Evolutionary conservation across 1,284 basidiomycete species (phyloP).

Genomic region (Moesziomyces parantarcticus): DNA sequence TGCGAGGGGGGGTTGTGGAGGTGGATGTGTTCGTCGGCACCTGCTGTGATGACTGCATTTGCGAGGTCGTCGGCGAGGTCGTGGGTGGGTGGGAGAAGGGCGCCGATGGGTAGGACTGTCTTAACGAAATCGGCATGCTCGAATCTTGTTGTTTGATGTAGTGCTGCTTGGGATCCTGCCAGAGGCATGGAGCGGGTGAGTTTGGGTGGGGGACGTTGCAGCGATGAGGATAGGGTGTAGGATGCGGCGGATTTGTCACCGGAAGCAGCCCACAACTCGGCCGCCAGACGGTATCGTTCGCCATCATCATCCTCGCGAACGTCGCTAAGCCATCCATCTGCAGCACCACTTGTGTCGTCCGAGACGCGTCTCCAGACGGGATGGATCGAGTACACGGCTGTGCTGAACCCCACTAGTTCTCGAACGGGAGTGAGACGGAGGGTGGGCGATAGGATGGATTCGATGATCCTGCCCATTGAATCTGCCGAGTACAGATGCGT

Average conservation of each 20-base stretch:
- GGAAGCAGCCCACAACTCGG: slow-evolving; percentile 24
- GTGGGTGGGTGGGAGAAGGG: slow-evolving; percentile 1
- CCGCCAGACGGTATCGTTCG: slow-evolving; percentile 3
- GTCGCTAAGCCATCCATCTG: slow-evolving; percentile 18
- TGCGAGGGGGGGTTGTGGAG: slow-evolving; percentile 3
- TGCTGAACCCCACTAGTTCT: slow-evolving; percentile 35
- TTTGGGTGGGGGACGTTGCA: slow-evolving; percentile 7
- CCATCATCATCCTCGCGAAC: slow-evolving; percentile 24
- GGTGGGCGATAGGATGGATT: slow-evolving; percentile 11
- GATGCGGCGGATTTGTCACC: slow-evolving; percentile 24
- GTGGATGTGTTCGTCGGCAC: slow-evolving; percentile 38
- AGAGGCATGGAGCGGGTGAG: background rate
- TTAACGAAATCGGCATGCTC: slow-evolving; percentile 26
- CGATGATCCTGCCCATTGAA: slow-evolving; percentile 45
- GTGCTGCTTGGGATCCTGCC: slow-evolving; percentile 2
- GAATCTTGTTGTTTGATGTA: background rate
- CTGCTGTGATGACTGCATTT: slow-evolving; percentile 20
- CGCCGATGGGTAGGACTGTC: slow-evolving; percentile 14
- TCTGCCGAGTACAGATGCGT: slow-evolving; percentile 43
- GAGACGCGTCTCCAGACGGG: slow-evolving; percentile 8
- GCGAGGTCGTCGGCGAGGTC: slow-evolving; percentile 1
- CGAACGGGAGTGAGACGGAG: slow-evolving; percentile 13
- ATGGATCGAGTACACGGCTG: slow-evolving; percentile 35
- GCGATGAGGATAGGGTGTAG: slow-evolving; percentile 9
- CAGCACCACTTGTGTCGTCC: background rate